Evolutionary conservation across 345 rosid genomes (phyloP), one percentile per base, ranked within the genome.

Genomic region (Citrus unshiu): DNA sequence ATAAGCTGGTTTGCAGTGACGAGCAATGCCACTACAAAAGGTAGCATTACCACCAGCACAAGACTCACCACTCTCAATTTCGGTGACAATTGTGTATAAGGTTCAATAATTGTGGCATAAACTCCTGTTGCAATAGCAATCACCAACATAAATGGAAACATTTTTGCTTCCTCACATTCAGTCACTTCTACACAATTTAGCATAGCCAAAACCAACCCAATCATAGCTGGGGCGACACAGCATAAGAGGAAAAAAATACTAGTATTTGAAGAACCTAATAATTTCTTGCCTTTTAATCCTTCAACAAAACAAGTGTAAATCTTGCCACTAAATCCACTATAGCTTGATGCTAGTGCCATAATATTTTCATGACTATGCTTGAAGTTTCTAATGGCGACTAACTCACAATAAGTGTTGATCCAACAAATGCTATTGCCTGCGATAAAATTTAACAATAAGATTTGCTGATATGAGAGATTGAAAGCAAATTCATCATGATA

Each of bases 401-500:
- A 51, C 18, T 77, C 76, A 34, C 81, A 83, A 29, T 81, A 85
- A 14, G 85, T 81, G 78, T 81, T 83, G 57, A 86, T 74, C 88
- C 88, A 86, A 29, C 86, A 79, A 56, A 86, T 81, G 66, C 88
- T 83, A 37, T 84, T 82, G 27, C 89, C 89, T 4, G 89, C 87
- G 16, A 86, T 7, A 25, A 86, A 78, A 19, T 81, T 84, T 21
- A 86, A 84, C 10, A 82, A 30, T 70, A 86, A 82, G 16, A 84
- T 25, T 40, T 84, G 89, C 51, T 37, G 61, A 46, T 81, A 84
- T 14, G 85, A 77, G 18, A 86, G 77, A n/a, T 46, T 46, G 51
- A 75, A 75, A 2, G 80, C 14, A 16, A 71, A 58, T 4, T 46
- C 13, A 46, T 13, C 51, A 13, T 77, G 66, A 12, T 59, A 16